Conservation (phyloP, 148 eudicot genomes). For the Nepenthes mirabilis region DNA sequence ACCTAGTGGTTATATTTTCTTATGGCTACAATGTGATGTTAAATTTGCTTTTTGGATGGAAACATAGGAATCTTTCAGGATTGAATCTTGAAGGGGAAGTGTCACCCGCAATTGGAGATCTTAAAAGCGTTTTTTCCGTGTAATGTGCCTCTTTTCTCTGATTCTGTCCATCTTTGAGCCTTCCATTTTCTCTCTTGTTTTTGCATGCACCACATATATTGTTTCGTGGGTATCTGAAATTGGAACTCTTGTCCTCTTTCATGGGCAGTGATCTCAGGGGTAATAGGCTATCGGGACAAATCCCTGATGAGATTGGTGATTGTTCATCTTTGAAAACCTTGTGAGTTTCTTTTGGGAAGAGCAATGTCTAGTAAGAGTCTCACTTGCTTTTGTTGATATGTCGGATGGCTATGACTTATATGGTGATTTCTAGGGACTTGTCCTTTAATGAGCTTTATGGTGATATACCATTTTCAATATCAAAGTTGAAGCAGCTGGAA, state of each 20-base stretch:
- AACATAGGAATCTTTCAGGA: conserved; percentile 70
- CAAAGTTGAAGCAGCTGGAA: conserved; percentile 86
- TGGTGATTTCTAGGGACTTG: conserved; percentile 50
- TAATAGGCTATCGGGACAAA: conserved; percentile 77
- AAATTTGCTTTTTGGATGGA: conserved; percentile 16
- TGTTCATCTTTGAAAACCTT: conserved; percentile 56
- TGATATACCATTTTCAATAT: conserved; percentile 85
- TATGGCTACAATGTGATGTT: background rate
- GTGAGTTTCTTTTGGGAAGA: conserved; percentile 30
- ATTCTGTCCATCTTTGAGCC: background rate
- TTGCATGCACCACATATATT: background rate
- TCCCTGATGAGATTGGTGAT: conserved; percentile 98
- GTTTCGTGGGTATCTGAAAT: background rate
- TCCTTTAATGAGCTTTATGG: conserved; percentile 78
- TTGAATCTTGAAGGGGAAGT: conserved; percentile 95
- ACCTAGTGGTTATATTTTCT: background rate
- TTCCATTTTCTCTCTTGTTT: background rate
- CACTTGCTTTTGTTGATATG: background rate
- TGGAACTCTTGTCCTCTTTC: background rate
- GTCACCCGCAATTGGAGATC: conserved; percentile 81
- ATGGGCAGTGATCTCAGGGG: conserved; percentile 70
- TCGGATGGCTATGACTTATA: background rate
- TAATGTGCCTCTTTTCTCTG: conserved; percentile 14
- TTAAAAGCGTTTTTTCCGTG: conserved; percentile 60
- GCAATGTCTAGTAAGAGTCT: background rate